Percentiles rank a stretch among this genome's conserved stretches.
phyloP scores from a whole-genome alignment of 225 moss, liverwort and hornwort genomes.

The Polytrichum formosum region DNA sequence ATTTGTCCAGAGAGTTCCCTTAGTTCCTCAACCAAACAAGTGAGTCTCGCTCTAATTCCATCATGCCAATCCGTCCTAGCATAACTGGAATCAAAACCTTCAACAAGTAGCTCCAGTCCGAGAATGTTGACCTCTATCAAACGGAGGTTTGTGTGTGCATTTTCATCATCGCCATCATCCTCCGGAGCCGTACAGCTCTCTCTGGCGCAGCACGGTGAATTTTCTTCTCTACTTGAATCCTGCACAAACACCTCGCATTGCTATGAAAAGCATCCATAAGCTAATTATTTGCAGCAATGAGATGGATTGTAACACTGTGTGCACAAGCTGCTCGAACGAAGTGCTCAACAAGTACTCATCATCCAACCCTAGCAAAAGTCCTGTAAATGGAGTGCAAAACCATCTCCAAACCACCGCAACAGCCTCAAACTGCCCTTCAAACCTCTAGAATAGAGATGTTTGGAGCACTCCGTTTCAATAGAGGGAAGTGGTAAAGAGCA shows the following conservation, averaged over 20 bases:
- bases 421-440: too few species aligned
- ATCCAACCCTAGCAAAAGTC: too few species aligned
- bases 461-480: too few species aligned
- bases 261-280: too few species aligned
- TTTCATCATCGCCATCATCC: neutral
- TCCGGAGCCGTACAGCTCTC: neutral
- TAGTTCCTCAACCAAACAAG: neutral
- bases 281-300: too few species aligned
- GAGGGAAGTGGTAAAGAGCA: too few species aligned
- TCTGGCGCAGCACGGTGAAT: neutral
- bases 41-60: neutral
- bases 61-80: neutral
- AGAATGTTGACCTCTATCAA: neutral
- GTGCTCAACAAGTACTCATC: too few species aligned
- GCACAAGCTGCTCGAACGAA: too few species aligned
- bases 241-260: neutral
- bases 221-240: neutral
- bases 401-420: too few species aligned
- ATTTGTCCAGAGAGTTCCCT: neutral
- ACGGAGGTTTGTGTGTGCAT: neutral
- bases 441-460: too few species aligned
- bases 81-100: neutral
- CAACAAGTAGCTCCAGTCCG: neutral
- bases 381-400: too few species aligned
- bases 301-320: too few species aligned